Conservation (phyloP, 2,329 filamentous ascomycete species). For the Diaporthe citriasiana region DNA sequence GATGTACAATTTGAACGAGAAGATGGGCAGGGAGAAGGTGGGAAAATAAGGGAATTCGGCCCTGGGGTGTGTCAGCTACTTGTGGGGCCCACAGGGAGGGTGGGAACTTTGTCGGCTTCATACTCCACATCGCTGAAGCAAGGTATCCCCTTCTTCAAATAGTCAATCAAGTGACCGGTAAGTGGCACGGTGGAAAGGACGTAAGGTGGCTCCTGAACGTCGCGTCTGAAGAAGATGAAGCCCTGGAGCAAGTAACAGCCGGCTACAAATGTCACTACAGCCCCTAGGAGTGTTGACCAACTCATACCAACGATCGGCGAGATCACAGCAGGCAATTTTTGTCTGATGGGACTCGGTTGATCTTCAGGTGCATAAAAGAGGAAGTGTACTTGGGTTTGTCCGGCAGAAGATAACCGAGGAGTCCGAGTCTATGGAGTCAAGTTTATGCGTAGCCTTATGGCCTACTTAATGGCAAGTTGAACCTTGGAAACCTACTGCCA, state of each 20-base stretch:
- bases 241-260: conserved; percentile 29
- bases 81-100: not conserved
- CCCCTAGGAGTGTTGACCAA: not conserved
- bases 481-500: not conserved
- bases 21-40: conserved; percentile 35
- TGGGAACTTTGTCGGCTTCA: not conserved
- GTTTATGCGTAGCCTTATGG: not conserved
- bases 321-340: not conserved
- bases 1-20: conserved; percentile 37
- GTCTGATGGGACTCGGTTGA: not conserved
- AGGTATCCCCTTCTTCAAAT: not conserved
- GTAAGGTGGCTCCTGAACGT: conserved; percentile 27
- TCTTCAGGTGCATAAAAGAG: not conserved
- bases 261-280: conserved; percentile 6
- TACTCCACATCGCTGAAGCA: conserved; percentile 17
- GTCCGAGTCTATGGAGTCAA: not conserved
- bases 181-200: conserved; percentile 32
- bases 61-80: not conserved
- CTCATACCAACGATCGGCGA: not conserved
- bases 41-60: conserved; percentile 22
- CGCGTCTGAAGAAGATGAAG: conserved; percentile 21
- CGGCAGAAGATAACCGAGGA: not conserved
- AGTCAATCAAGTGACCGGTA: not conserved
- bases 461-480: not conserved
- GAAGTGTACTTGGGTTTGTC: not conserved